Base-by-base conservation (phyloP, 306 rosid species). In the Quercus alba region DNA sequence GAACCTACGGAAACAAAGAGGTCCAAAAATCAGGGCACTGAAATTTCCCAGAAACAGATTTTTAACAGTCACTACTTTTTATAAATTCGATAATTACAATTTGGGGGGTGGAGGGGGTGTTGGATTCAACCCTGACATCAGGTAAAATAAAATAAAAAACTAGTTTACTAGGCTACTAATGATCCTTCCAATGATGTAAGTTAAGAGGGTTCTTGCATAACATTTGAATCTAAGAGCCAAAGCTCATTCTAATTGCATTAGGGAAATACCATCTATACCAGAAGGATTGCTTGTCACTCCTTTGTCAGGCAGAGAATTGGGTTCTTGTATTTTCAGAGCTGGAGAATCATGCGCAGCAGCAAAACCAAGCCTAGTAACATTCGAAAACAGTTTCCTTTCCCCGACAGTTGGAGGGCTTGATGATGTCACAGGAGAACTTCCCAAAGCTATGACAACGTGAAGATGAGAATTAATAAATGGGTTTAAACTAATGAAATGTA, bases 291-390 rank as follows among this genome's bases (percentile, higher is more conserved):
- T 58, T 18, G 51, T 72, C 21, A 30, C 74, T 71, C 76, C 80
- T 67, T 73, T 81, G 44, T 63, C 74, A 30, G 76, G 78, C 62
- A 30, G 61, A 70, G 86, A 77, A 78, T 75, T 85, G 26, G 83
- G 84, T 76, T 89, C 97, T 84, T 88, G 97, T 55, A 83, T 78
- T 83, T 86, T 93, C 76, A 95, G 81, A 82, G 91, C 74, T 23
- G 97, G 97, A 81, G 97, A 93, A 83, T 93, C 98, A 69, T 95
- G 98, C n/a, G 62, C 98, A 31, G 99, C 98, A 69, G 98, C 98
- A 78, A 93, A 95, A 75, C 99, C 99, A 70, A 93, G 94, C 85
- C 80, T 88, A 2, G 99, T 91, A 70, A 95, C 99, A 63, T 76
- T 95, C 15, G 98, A 95, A 77, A 95, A 95, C 70, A 90, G 88